phyloP scores from a whole-genome alignment of 1,284 basidiomycete species.

The Ustilago cynodontis region DNA sequence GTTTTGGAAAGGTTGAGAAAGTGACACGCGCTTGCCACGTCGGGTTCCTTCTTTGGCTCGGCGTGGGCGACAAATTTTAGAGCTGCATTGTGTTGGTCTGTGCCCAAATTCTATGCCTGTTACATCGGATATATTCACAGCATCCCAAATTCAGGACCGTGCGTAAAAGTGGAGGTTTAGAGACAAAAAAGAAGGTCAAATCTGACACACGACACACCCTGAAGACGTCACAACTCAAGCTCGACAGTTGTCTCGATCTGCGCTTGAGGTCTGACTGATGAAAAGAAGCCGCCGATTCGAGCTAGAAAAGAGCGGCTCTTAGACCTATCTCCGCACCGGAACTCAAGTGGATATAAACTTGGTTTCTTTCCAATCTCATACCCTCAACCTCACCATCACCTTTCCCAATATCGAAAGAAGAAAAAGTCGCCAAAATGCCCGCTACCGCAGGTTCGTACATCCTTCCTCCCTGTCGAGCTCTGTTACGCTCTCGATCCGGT shows the following conservation, averaged over 20 bases:
- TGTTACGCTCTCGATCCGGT: background rate
- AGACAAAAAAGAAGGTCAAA: background rate
- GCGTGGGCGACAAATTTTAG: background rate
- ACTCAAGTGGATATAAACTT: background rate
- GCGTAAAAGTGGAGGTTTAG: background rate
- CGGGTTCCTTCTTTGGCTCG: background rate
- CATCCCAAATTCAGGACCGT: conserved; percentile 11
- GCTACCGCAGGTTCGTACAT: conserved; percentile 55
- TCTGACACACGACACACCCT: conserved; percentile 17
- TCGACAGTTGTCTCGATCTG: no score
- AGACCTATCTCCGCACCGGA: conserved; percentile 10
- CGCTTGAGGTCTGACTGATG: conserved; percentile 6
- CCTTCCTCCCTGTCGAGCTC: background rate
- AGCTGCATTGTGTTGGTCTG: conserved; percentile 10
- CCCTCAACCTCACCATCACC: conserved; percentile 8
- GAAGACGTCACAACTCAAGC: conserved; percentile 1
- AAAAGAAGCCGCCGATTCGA: conserved; percentile 7
- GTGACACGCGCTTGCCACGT: conserved; percentile 3
- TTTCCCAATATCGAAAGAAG: background rate
- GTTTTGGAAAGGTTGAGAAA: background rate
- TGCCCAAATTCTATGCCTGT: background rate
- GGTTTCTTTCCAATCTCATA: background rate
- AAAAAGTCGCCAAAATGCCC: conserved; percentile 43
- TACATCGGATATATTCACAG: no score
- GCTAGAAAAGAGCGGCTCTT: background rate